Base-by-base conservation (phyloP, 768 basidiomycete species). In the Xerocomellus intermedius region DNA sequence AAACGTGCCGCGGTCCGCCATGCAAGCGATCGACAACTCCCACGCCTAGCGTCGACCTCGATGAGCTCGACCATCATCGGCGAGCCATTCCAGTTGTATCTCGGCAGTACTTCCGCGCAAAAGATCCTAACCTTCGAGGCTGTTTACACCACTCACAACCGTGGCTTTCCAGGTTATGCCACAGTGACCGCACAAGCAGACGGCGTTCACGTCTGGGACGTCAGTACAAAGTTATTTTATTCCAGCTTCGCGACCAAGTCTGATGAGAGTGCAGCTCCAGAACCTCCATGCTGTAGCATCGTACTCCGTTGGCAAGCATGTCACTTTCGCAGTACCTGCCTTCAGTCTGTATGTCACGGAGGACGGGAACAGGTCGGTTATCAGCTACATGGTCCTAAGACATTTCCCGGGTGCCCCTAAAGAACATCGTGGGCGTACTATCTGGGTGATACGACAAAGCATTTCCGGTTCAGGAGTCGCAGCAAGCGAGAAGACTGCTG, bases 121-220 rank as follows among this genome's bases (percentile, higher is more conserved):
- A 63, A 42, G 26, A 2, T 6, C 37, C 0, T 5, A 9, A 8
- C 21, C 24, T 4, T 35, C 54, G 52, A 64, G n/a, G 57, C 65
- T 0, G 9, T 67, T 41, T 71, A 54, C 45, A 47, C 57, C n/a
- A 49, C 59, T 13, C 36, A 64, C 48, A 61, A 60, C 42, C 35
- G 48, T 21, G 50, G 52, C 35, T 67, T 69, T 41, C 83, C 86
- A 37, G 81, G 83, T 26, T 79, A 79, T 75, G 84, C 80, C 39
- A 87, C 87, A 1, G 77, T 89, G 51, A 79, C 87, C 14, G 85
- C 78, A 13, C 87, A 90, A 56, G 80, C 79, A 58, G 88, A 92
- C 52, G 90, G 90, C 30, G 74, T 91, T 37, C 88, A 91, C 70
- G 67, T 92, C 42, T 69, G 88, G 54, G 86, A 91, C 67, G 89